phyloP scores from a whole-genome alignment of 1,284 basidiomycete species.

The Schizophyllum commune region DNA sequence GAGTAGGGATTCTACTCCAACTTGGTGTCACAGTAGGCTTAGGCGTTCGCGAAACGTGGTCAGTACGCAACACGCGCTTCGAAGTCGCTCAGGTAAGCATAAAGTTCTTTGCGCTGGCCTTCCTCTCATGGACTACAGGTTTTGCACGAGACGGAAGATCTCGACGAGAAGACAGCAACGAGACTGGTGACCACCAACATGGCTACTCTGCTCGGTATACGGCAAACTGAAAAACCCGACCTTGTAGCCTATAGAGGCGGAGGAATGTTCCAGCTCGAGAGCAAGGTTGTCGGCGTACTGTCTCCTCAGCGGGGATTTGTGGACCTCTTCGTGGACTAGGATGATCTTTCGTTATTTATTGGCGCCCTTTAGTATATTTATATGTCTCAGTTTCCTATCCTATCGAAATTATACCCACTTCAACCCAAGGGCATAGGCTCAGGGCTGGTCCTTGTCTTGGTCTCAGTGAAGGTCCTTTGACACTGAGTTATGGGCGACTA shows the following conservation, averaged over 20 bases:
- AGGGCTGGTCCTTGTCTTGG: too few species aligned
- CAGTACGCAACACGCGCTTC: slow-evolving; percentile 63
- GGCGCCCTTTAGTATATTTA: too few species aligned
- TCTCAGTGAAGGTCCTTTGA: too few species aligned
- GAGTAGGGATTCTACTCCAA: slow-evolving; percentile 49
- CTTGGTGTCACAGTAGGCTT: slow-evolving; percentile 69
- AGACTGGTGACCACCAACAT: slow-evolving; percentile 39
- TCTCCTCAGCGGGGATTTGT: slow-evolving; percentile 40
- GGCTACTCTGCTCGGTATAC: slow-evolving; percentile 59
- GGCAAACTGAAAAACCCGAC: slow-evolving; percentile 37
- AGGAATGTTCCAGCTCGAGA: slow-evolving; percentile 47
- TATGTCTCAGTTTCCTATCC: too few species aligned
- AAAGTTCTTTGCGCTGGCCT: neutral
- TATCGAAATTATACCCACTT: too few species aligned
- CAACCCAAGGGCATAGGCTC: too few species aligned
- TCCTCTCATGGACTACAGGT: slow-evolving; percentile 21
- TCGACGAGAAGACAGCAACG: slow-evolving; percentile 33
- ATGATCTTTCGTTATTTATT: neutral
- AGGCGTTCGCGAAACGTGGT: slow-evolving; percentile 57
- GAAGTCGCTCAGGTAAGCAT: slow-evolving; percentile 63
- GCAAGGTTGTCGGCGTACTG: slow-evolving; percentile 56
- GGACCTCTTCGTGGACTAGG: slow-evolving; percentile 27
- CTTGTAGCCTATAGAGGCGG: slow-evolving; percentile 64
- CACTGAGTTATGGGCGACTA: too few species aligned
- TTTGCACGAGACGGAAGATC: slow-evolving; percentile 34